These are phyloP conservation scores for Diaporthe vexans DNA, from an alignment of 2,329 filamentous ascomycete genomes.

Conservation along the genomic window DNA sequence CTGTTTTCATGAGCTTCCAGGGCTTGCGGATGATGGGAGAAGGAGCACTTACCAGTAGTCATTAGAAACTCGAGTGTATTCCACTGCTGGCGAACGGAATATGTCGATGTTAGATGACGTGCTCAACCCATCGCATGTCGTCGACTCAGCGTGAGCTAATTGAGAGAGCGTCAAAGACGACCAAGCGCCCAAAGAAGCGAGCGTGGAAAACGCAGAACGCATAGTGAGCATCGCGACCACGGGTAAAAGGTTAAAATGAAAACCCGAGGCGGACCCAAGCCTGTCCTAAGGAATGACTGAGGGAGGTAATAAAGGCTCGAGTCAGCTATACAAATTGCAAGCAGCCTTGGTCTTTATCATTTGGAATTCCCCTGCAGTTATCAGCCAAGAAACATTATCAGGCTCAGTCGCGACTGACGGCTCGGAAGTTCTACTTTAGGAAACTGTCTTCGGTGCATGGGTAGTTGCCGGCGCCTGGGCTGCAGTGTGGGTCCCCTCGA, in stretches of 20 bases:
- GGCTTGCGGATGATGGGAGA: neutral
- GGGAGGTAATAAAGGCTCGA: neutral
- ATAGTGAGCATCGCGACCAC: neutral
- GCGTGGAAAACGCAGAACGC: neutral
- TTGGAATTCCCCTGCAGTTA: neutral
- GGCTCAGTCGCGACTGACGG: neutral
- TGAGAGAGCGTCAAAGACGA: neutral
- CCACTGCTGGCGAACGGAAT: neutral
- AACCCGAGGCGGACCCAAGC: neutral
- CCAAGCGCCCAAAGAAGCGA: slow-evolving; percentile 12
- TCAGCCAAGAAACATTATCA: neutral
- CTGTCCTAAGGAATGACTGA: neutral
- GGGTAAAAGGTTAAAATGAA: neutral
- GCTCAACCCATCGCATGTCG: neutral
- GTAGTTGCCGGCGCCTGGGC: neutral
- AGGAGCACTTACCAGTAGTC: slow-evolving; percentile 2
- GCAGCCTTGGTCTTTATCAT: slow-evolving; percentile 1
- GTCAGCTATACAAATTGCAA: neutral
- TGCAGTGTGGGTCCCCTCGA: slow-evolving; percentile 1
- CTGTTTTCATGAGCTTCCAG: slow-evolving; percentile 1
- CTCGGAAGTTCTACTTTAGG: slow-evolving; percentile 1
- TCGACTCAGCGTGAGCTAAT: neutral
- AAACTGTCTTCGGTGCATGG: slow-evolving; percentile 20
- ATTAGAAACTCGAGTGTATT: neutral
- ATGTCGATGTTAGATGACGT: slow-evolving; percentile 3